Percentiles rank a stretch among this genome's conserved stretches.
phyloP scores from a whole-genome alignment of 176 grass and related monocot genomes.

The Ensete ventricosum region DNA sequence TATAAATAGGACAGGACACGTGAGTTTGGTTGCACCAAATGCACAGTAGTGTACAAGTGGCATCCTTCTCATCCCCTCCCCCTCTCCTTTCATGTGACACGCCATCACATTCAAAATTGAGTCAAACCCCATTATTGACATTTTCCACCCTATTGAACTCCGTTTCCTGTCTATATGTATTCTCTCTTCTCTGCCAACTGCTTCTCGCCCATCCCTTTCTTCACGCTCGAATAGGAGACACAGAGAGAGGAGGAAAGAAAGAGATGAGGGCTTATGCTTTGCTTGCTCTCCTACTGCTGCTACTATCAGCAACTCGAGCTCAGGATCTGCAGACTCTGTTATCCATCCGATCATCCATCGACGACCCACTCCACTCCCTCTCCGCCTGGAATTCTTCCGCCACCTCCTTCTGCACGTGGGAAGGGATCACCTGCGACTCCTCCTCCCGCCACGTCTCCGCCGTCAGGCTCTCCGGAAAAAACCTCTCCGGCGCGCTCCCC shows the following conservation, averaged over 20 bases:
- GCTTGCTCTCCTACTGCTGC: background rate
- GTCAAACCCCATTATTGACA: background rate
- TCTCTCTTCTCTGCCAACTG: background rate
- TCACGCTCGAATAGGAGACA: background rate
- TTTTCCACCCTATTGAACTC: background rate
- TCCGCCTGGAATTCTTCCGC: constrained; percentile 4
- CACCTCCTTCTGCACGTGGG: constrained; percentile 11
- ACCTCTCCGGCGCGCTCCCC: constrained; percentile 7
- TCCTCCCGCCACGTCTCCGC: constrained; percentile 3
- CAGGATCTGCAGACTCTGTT: background rate
- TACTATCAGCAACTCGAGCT: background rate
- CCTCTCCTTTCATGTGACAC: background rate
- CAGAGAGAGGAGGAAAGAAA: background rate
- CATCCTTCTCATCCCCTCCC: background rate
- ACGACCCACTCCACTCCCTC: constrained; percentile 8
- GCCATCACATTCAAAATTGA: background rate
- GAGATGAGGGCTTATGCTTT: background rate
- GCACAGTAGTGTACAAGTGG: background rate
- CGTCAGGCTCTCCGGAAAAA: constrained; percentile 3
- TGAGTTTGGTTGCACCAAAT: background rate
- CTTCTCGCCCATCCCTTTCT: background rate
- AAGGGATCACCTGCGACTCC: constrained; percentile 1
- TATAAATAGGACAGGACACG: background rate
- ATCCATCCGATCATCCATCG: constrained; percentile 11
- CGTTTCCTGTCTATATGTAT: background rate